phyloP scores from a whole-genome alignment of 2,329 filamentous ascomycete species.

The Teratosphaeria epicoccoides region DNA sequence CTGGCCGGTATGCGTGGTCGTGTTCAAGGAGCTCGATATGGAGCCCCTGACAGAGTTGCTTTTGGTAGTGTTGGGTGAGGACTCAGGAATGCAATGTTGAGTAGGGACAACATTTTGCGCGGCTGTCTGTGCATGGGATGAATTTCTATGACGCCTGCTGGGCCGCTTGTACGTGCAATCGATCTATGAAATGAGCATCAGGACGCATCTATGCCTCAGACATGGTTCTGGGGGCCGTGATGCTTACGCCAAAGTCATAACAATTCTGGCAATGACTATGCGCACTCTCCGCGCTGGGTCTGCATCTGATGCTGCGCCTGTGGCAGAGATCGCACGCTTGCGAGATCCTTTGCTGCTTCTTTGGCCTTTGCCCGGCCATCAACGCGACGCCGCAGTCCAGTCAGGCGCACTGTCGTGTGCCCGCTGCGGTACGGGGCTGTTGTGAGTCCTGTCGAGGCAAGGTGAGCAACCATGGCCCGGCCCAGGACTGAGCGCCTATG shows the following conservation, averaged over 20 bases:
- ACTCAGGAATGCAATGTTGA: constrained; percentile 7
- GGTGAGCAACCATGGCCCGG: no score
- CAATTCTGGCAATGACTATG: constrained; percentile 39
- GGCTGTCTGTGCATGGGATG: constrained; percentile 7
- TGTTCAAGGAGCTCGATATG: not conserved
- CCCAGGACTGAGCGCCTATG: no score
- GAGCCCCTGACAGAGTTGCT: not conserved
- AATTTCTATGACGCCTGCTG: constrained; percentile 27
- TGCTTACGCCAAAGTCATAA: constrained; percentile 40
- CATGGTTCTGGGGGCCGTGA: no score
- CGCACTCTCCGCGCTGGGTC: constrained; percentile 26
- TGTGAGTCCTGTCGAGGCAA: no score
- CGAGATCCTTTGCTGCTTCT: constrained; percentile 27
- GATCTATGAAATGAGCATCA: no score
- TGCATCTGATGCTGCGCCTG: constrained; percentile 37
- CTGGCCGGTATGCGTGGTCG: not conserved
- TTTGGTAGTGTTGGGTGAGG: not conserved
- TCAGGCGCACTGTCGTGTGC: not conserved
- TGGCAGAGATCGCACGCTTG: constrained; percentile 41
- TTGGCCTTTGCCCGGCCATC: constrained; percentile 18
- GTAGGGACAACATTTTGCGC: constrained; percentile 17
- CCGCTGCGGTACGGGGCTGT: not conserved
- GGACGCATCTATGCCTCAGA: no score
- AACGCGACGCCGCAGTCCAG: not conserved
- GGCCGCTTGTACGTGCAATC: constrained; percentile 40